Evolutionary conservation across 306 rosid species (phyloP).

Genomic region (Purshia tridentata): DNA sequence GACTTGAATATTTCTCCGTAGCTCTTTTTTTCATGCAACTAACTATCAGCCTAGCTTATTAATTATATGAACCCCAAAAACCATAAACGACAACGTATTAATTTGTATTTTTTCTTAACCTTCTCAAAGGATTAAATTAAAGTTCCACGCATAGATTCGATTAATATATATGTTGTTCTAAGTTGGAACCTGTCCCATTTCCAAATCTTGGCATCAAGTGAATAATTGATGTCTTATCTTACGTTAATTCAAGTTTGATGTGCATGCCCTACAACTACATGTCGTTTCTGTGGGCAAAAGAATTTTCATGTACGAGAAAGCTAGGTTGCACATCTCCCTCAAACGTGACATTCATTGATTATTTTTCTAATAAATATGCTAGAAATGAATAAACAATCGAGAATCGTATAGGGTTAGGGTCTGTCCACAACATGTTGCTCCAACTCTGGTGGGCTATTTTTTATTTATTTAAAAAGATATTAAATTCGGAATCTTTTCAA

Average conservation of each 20-base stretch:
- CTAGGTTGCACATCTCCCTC: conserved; percentile 2
- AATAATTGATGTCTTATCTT: neutral
- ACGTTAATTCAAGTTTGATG: neutral
- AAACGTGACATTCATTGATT: neutral
- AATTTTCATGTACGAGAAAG: neutral
- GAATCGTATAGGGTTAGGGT: neutral
- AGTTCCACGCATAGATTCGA: neutral
- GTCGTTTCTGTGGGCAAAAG: neutral
- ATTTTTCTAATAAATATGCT: neutral
- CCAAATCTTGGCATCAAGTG: neutral
- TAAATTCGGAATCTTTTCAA: no score
- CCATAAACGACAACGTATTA: no score
- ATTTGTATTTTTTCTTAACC: no score
- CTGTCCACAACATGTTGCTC: neutral
- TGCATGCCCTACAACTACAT: neutral
- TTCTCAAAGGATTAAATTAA: no score
- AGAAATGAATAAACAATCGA: neutral
- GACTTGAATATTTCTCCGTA: no score
- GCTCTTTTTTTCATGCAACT: no score
- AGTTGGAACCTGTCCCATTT: no score
- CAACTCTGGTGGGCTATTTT: neutral
- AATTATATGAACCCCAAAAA: no score
- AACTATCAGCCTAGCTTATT: no score
- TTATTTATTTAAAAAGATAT: no score
- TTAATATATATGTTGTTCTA: neutral